Evolutionary conservation across 2,329 filamentous ascomycete species (phyloP), one percentile per base, ranked within the genome.

Genomic region (Sporothrix pallida): DNA sequence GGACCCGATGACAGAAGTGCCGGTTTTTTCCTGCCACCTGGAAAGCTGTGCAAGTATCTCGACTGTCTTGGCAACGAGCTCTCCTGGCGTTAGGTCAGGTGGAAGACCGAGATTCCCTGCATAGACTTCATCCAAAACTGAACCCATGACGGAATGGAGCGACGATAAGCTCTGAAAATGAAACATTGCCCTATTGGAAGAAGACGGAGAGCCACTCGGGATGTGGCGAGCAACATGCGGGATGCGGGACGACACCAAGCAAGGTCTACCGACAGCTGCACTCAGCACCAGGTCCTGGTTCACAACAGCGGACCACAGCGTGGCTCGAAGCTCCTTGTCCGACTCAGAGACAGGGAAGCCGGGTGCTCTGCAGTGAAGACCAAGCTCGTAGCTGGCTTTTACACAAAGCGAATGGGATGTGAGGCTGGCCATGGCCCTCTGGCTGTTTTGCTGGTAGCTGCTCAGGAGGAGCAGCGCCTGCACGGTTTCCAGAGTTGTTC

Each of bases 401-500:
- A 70, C 68, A 4, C 48, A 54, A 2, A 70, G 68, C n/a, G 68
- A 26, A 23, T 70, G 68, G 2, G 68, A 54, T 0, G 68, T 70
- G 44, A 70, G 68, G 26, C 48, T 56, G 17, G 68, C 68, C 68
- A 70, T 54, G 7, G 68, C 68, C 10, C 68, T 26, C 50, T 70
- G 68, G 15, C 26, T 70, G 31, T 70, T 70, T 42, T 70, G 68
- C 31, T 70, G 50, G 26, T 70, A 70, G 68, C 26, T 44, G 4
- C 68, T 50, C 26, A 70, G 9, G 12, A 70, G 50, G 6, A 70
- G 48, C 26, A 70, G 68, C 3, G 68, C 68, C 26, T 70, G 68
- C 9, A 63, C 58, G 42, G 58, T 63, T 17, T 63, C 58, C 5
- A 63, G 17, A 9, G 58, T 63, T 3, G 58, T 63, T 20, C 31